Base-by-base conservation (phyloP, 1,284 basidiomycete genomes). In the Naganishia sp. region DNA sequence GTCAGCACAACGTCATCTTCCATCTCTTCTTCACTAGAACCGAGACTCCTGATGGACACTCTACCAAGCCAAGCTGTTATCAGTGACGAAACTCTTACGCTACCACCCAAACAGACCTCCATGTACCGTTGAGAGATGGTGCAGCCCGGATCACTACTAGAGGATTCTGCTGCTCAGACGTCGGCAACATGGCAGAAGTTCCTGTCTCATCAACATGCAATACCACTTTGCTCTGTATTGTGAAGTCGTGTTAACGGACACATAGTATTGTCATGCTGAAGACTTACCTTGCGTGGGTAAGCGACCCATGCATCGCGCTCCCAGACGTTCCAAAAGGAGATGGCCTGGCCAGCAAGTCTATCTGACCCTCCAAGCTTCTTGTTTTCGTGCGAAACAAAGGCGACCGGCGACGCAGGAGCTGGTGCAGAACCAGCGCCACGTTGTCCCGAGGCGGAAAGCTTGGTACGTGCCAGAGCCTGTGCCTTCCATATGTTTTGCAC, bases 311-410 rank as follows among this genome's bases (percentile, higher is more conserved):
- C 85, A 9, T 84, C 87, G 52, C 89, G 82, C 67, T 90, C 86
- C 77, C 92, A 94, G 2, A 94, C 83, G 71, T 93, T 91, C 81
- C 87, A 94, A 75, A 88, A 93, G 11, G 90, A 87, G 68, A 85
- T 84, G n/a, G 50, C 56, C 32, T 84, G 83, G 39, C 81, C 83
- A 23, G 31, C 50, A 43, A 21, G 41, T 32, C 32, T 49, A 21
- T 47, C 49, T 31, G 56, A 51, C 15, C 51, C 47, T 73, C 90
- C 88, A 3, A 92, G 85, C 74, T 89, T 87, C 67, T 83, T 81
- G 71, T 93, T 91, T 18, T 88, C 85, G 2, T 68, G 58, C 1
- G 65, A n/a, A 83, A 84, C 70, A 81, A 84, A 28, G 86, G 82
- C 49, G 85, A 85, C 42, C 32, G 75, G 71, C 9, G 90, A 66